Evolutionary conservation across 2,329 filamentous ascomycete genomes (phyloP).

Genomic region (Talaromyces funiculosus): DNA sequence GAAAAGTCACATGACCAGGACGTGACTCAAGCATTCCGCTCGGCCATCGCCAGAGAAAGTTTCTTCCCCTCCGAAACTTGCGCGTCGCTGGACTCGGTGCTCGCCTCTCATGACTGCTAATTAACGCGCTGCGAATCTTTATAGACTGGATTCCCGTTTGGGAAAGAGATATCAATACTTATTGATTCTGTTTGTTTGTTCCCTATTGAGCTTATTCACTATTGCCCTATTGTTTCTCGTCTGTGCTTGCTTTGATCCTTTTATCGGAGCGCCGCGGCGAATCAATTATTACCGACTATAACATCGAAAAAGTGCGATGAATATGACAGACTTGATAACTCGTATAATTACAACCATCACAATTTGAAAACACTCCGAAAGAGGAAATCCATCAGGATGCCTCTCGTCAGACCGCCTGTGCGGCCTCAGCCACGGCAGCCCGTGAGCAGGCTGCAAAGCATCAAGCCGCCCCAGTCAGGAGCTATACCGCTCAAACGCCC

Average conservation of each 20-base stretch:
- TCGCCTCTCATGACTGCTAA: not conserved
- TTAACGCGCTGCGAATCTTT: not conserved
- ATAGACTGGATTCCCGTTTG: not conserved
- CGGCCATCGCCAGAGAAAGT: conserved; percentile 3
- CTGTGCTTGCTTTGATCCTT: not conserved
- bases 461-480: conserved; percentile 31
- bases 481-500: conserved; percentile 34
- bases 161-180: not conserved
- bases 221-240: not conserved
- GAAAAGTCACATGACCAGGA: not conserved
- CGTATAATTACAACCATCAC: not conserved
- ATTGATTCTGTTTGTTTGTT: not conserved
- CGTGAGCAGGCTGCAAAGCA: conserved; percentile 36
- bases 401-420: conserved; percentile 28
- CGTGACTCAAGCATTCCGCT: not conserved
- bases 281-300: not conserved
- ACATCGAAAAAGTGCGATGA: not conserved
- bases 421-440: conserved; percentile 25
- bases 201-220: not conserved
- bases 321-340: not conserved
- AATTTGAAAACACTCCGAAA: not conserved
- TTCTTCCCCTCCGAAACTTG: not conserved
- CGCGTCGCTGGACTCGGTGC: not conserved
- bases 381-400: conserved; percentile 21
- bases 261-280: not conserved